These are phyloP conservation scores for Hypericum perforatum DNA, from an alignment of 345 rosid species.

Conservation along the genomic window DNA sequence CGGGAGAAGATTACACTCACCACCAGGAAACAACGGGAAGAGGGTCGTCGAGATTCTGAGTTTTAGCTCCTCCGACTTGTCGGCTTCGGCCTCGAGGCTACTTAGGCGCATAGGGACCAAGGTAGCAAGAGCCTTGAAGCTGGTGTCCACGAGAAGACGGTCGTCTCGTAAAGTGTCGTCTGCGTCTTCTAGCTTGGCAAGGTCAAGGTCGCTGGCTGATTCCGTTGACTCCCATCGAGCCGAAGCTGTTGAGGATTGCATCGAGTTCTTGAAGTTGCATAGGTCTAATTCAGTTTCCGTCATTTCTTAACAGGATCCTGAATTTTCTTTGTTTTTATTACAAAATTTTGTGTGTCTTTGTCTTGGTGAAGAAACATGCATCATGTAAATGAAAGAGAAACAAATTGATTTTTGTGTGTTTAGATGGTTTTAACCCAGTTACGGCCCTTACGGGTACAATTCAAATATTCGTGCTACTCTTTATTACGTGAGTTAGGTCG, in stretches of 20 bases:
- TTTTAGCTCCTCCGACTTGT: constrained; percentile 26
- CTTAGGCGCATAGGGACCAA: constrained; percentile 47
- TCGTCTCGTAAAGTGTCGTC: constrained; percentile 37
- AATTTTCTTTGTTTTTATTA: no score
- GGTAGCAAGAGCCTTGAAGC: constrained; percentile 41
- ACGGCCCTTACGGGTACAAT: no score
- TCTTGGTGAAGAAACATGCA: no score
- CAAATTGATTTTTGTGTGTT: no score
- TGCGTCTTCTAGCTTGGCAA: constrained; percentile 34
- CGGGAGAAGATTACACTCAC: constrained; percentile 12
- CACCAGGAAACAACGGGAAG: constrained; percentile 22
- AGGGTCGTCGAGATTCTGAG: constrained; percentile 34
- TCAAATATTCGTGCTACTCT: no score
- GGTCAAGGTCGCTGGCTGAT: constrained; percentile 62
- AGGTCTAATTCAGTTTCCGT: constrained; percentile 64
- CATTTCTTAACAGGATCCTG: no score
- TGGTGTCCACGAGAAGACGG: constrained; percentile 34
- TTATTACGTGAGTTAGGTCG: no score
- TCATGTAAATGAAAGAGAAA: no score
- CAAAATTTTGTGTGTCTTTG: no score
- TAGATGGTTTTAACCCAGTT: no score
- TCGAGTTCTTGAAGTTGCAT: constrained; percentile 68
- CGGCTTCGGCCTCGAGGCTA: constrained; percentile 30
- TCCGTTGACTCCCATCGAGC: constrained; percentile 67
- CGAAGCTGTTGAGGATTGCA: constrained; percentile 87